Conservation (phyloP, 495 filamentous ascomycete genomes). For the Geoglossum glabrum region DNA sequence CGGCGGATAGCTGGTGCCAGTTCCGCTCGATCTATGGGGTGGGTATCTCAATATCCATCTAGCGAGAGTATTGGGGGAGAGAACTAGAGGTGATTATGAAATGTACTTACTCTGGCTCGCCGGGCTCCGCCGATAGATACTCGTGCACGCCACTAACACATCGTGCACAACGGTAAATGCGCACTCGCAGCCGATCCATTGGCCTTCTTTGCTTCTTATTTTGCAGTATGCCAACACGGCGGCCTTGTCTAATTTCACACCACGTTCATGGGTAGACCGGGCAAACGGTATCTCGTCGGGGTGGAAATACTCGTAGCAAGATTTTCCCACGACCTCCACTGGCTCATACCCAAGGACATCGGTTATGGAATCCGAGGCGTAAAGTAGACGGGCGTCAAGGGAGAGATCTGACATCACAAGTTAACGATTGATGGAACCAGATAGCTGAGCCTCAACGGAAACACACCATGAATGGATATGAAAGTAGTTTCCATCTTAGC, state of each 20-base stretch:
- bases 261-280: slow-evolving; percentile 46
- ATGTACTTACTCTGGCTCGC: slow-evolving; percentile 51
- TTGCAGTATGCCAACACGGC: slow-evolving; percentile 66
- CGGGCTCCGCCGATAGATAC: slow-evolving; percentile 48
- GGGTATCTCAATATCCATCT: neutral
- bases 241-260: slow-evolving; percentile 64
- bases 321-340: slow-evolving; percentile 52
- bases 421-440: slow-evolving; percentile 6
- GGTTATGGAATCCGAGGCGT: slow-evolving; percentile 62
- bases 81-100: neutral
- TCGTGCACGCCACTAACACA: slow-evolving; percentile 70
- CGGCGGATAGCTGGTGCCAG: slow-evolving; percentile 61
- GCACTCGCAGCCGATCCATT: slow-evolving; percentile 70
- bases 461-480: slow-evolving; percentile 71
- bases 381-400: slow-evolving; percentile 59
- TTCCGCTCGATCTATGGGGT: slow-evolving; percentile 43
- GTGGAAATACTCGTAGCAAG: slow-evolving; percentile 76
- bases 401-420: slow-evolving; percentile 36
- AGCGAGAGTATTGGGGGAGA: neutral
- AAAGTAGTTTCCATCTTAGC: slow-evolving; percentile 67
- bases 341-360: slow-evolving; percentile 70
- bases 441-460: neutral
- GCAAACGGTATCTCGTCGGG: slow-evolving; percentile 64
- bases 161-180: slow-evolving; percentile 79
- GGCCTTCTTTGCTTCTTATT: slow-evolving; percentile 44